A percentile compares a stretch with the other conserved stretches of the same genome.
Evolutionary conservation across 75 land plant species (phyloP).

Genomic region (Cunninghamia lanceolata): DNA sequence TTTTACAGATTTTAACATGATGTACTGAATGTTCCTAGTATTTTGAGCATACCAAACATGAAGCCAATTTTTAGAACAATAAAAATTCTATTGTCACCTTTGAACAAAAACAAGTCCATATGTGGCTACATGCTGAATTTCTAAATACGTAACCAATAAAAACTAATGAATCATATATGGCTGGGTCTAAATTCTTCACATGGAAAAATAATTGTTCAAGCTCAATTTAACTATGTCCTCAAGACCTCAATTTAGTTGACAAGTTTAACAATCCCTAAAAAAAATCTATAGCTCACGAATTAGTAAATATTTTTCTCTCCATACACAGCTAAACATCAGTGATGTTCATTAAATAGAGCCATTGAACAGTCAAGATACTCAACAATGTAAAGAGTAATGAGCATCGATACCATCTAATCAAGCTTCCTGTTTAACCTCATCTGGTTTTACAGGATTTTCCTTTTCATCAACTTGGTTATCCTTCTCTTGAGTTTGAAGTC

Average conservation of each 20-base stretch:
- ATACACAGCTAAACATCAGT: neutral
- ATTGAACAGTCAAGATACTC: neutral
- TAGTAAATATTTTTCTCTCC: neutral
- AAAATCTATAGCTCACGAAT: neutral
- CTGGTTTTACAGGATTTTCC: neutral
- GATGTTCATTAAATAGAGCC: neutral
- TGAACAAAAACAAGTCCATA: too few species aligned
- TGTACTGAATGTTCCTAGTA: neutral
- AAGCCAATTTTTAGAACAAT: neutral
- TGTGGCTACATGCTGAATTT: neutral
- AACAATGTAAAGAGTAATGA: neutral
- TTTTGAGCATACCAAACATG: neutral
- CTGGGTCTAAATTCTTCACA: neutral
- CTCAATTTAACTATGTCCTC: neutral
- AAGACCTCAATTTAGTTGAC: neutral
- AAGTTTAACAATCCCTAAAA: neutral
- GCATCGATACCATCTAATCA: neutral
- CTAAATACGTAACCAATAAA: neutral
- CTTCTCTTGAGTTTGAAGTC: neutral
- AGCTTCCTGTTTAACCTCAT: neutral
- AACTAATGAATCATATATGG: neutral
- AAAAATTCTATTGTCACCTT: too few species aligned
- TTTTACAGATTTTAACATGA: too few species aligned
- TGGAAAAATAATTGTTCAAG: neutral
- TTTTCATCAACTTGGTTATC: neutral